Evolutionary conservation across 768 basidiomycete genomes (phyloP).

Genomic region (Xerocomus brunneocitrinus): DNA sequence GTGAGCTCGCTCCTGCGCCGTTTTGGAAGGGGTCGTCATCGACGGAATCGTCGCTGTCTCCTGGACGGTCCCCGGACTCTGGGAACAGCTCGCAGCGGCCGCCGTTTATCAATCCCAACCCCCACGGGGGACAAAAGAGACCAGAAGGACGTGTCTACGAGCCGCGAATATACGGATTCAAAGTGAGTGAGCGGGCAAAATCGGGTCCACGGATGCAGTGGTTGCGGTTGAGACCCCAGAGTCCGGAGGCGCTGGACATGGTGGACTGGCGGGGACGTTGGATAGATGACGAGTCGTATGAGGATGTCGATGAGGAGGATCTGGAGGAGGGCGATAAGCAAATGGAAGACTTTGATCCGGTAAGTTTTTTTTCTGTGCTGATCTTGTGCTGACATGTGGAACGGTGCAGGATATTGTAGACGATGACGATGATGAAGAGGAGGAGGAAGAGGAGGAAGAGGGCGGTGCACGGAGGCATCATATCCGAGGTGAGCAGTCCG

Average conservation of each 20-base stretch:
- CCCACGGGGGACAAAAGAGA: conserved; percentile 83
- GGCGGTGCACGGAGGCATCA: conserved; percentile 25
- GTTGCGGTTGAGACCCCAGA: conserved; percentile 84
- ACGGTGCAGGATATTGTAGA: conserved; percentile 45
- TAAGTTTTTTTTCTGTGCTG: conserved; percentile 30
- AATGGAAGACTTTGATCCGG: conserved; percentile 86
- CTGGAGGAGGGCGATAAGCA: conserved; percentile 53
- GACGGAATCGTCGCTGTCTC: conserved; percentile 47
- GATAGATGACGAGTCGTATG: conserved; percentile 74
- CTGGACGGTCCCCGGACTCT: conserved; percentile 52
- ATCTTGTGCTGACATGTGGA: conserved; percentile 11
- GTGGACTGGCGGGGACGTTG: conserved; percentile 92
- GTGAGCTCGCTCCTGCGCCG: conserved; percentile 89
- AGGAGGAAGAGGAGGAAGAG: conserved; percentile 36
- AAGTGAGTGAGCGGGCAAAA: conserved; percentile 91
- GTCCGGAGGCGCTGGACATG: conserved; percentile 70
- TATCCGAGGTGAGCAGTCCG: conserved; percentile 34
- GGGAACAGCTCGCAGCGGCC: conserved; percentile 44
- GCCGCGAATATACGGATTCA: conserved; percentile 95
- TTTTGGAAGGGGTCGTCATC: conserved; percentile 77
- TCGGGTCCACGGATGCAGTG: conserved; percentile 97
- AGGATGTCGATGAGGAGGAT: conserved; percentile 56
- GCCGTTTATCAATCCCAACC: conserved; percentile 83
- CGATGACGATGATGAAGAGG: conserved; percentile 59
- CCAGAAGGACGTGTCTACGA: conserved; percentile 84